Evolutionary conservation across 2,329 filamentous ascomycete genomes (phyloP), one percentile per base, ranked within the genome.

Genomic region (Metarhizium rileyi): DNA sequence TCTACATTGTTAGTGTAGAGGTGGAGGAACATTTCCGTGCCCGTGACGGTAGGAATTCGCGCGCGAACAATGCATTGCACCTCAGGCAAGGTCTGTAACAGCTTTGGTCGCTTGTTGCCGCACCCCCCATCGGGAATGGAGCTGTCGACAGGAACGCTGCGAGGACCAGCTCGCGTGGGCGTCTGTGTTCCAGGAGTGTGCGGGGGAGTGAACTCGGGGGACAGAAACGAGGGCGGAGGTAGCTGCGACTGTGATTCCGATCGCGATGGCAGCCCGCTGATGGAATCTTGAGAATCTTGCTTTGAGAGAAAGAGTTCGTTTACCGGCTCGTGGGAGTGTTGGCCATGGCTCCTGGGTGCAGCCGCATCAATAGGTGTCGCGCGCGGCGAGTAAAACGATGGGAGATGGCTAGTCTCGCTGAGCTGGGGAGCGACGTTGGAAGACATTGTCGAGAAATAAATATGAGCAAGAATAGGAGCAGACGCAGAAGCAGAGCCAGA

Each of bases 1-100:
- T 98, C 93, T 6, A 88, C 81, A 59, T 87, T 87, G 68, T 98
- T 98, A 55, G 84, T 84, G 70, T 98, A 98, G 0, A 97, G 74
- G 63, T 98, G 91, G 47, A 98, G 70, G 68, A 94, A 98, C 90
- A 98, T 97, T 67, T 98, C 90, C 10, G 90, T 87, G 3, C 91
- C 91, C 0, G 79, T 82, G 2, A 89, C 91, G 1, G 91, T 97
- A 0, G 93, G 93, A 59, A 98, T 98, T 49, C 93, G 84, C 18
- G 93, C 93, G 57, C 93, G 86, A 45, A 97, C 93, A 56, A 94
- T 83, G 70, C 93, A 98, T 64, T 88, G 83, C n/a, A 98, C 91
- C 23, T 86, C 70, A 7, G 91, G 93, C 1, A 97, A 74, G 14
- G 75, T 79, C 56, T 85, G 75, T 6, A 96, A 78, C 22, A 95